Evolutionary conservation across 1,284 basidiomycete genomes (phyloP), one percentile per base, ranked within the genome.

Genomic region (Singerocomus rubriflavus): DNA sequence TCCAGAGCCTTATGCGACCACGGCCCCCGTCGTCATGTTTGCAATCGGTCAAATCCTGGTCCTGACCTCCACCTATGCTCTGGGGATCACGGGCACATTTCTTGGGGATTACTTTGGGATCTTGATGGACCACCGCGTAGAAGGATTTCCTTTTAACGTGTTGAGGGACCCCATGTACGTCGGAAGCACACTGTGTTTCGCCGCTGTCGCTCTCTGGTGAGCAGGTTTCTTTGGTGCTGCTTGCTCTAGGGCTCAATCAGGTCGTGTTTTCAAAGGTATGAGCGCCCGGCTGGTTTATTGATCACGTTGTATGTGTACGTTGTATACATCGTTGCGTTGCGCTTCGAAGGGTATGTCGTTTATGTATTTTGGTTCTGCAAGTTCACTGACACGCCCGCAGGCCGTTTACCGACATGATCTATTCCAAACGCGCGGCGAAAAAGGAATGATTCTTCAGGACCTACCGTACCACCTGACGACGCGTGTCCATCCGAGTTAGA

Each of bases 101-200:
- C 80, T 98, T 40, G 94, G 96, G 6, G 96, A 98, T 73, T 98
- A 98, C 73, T 99, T 98, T 71, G 96, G 96, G n/a, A 98, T 98
- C 61, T 76, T 98, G 48, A 97, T 98, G 93, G 85, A 93, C 65
- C 78, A 88, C 51, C 77, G 85, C 25, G 87, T 91, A 6, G 81
- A 85, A 67, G 86, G 90, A 17, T 99, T 99, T 75, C 96, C 96
- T 0, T 99, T 98, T 80, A 97, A 96, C 66, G 81, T 98, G 45
- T 78, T 96, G 52, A 79, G 83, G 38, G 88, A 98, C 71, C 96
- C 96, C 1, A 98, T 98, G 96, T 98, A 98, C 65, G 87, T 91
- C 44, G 93, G 93, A 7, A 92, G 88, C 64, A 92, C 91, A 10
- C 73, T 97, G 73, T 91, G 85, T 60, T 96, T 96, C 72, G 72